Conservation (phyloP, 2,329 filamentous ascomycete genomes). For the Pseudogymnoascus sp. region DNA sequence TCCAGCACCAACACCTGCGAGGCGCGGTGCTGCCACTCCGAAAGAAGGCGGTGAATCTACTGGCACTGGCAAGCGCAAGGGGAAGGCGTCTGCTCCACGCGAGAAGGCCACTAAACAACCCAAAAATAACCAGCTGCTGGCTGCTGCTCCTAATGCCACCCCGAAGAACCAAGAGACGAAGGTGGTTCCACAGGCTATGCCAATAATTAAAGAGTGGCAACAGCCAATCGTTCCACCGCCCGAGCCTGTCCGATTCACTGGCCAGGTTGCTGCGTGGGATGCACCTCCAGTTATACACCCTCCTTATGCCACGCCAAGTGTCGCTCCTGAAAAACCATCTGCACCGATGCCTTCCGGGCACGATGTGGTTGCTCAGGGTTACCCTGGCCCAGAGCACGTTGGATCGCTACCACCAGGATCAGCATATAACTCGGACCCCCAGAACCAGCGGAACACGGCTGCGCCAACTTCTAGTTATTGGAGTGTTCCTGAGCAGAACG, state of each 20-base stretch:
- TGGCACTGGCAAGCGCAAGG: slow-evolving; percentile 32
- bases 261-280: slow-evolving; percentile 21
- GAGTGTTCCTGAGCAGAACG: slow-evolving; percentile 73
- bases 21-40: slow-evolving; percentile 37
- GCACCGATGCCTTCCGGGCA: slow-evolving; percentile 17
- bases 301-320: slow-evolving; percentile 19
- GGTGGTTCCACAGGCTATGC: not conserved
- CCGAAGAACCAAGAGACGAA: slow-evolving; percentile 5
- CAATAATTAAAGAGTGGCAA: slow-evolving; percentile 18
- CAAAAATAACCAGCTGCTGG: slow-evolving; percentile 27
- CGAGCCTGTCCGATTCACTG: not conserved
- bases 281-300: slow-evolving; percentile 14
- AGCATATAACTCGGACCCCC: slow-evolving; percentile 15
- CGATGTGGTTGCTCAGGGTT: slow-evolving; percentile 15
- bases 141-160: slow-evolving; percentile 21
- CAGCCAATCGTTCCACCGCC: not conserved
- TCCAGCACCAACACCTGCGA: slow-evolving; percentile 49
- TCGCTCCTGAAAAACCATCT: slow-evolving; percentile 19
- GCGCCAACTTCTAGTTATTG: slow-evolving; percentile 72
- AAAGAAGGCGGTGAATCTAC: slow-evolving; percentile 35
- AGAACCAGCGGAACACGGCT: slow-evolving; percentile 24
- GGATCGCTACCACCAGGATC: not conserved
- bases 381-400: slow-evolving; percentile 23
- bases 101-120: slow-evolving; percentile 26
- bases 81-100: slow-evolving; percentile 21